Evolutionary conservation across 176 grass and related monocot species (phyloP), one percentile per base, ranked within the genome.

Genomic region (Cenchrus purpureus): DNA sequence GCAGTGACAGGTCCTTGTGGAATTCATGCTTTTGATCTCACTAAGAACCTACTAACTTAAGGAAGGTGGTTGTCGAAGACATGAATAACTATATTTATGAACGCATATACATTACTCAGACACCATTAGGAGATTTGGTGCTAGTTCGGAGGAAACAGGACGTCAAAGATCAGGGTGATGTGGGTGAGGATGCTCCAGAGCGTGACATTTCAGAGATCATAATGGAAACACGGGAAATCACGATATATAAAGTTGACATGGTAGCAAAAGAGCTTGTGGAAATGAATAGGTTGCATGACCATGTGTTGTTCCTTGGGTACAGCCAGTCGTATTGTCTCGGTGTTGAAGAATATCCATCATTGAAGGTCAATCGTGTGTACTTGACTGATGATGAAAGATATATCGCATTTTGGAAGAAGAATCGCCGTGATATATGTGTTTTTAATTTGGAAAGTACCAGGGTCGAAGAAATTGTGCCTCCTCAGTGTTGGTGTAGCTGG

Each of bases 341-440:
- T n/a, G 68, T 37, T 48, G 68, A 71, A 48, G 42, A 71, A 48
- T 48, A 71, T 48, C 68, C 68, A 22, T 17, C 46, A 71, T 12
- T 71, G 68, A 71, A 46, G 68, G 42, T 17, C 22, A 71, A 71
- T 49, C 68, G 50, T 71, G 68, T 50, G 20, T 71, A 49, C 44
- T 22, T 71, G 19, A 73, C 69, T 1, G 69, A 51, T 1, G 2
- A 45, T 45, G 16, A 44, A 3, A 3, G 8, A 10, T 17, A 14
- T 42, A 1, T 8, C 16, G 32, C 65, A 9, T 19, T 42, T 1
- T 9, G 14, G 32, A 68, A 70, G 45, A 49, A 1, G 1, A 7
- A 48, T 22, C 2, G n/a, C 20, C 42, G 44, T 71, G 71, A 52
- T 53, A 54, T 74, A 54, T 2, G 28, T 74, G 25, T 74, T 74